Evolutionary conservation across 108 stramenopile species (phyloP).

Genomic region (Nannochloropsis salina): DNA sequence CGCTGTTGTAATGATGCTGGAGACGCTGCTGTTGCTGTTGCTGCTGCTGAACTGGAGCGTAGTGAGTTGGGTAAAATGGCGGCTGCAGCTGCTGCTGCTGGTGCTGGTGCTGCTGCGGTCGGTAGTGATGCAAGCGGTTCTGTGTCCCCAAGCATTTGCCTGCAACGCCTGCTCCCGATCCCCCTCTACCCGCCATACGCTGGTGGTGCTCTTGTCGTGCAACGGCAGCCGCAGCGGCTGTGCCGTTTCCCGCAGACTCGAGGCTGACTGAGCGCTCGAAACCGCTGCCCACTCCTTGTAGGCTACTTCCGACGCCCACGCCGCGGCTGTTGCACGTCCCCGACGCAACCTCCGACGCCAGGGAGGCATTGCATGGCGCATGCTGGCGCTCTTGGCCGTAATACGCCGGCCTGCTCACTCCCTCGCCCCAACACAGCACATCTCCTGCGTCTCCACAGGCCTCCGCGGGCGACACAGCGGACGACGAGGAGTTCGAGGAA

Average conservation of each 20-base stretch:
- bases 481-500: not conserved
- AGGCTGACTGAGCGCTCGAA: too few relatives aligned
- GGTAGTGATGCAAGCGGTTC: not conserved
- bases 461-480: not conserved
- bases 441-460: not conserved
- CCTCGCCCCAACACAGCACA: not conserved
- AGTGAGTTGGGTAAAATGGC: not conserved
- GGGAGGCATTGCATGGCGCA: too few relatives aligned
- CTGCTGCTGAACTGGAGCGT: not conserved
- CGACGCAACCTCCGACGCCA: too few relatives aligned
- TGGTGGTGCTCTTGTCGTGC: not conserved
- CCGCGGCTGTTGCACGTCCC: too few relatives aligned
- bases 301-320: too few relatives aligned
- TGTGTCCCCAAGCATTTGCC: not conserved
- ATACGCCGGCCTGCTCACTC: not conserved
- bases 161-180: constrained; percentile 16
- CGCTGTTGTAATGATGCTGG: not conserved
- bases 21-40: not conserved
- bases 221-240: constrained; percentile 20
- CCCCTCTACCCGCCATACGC: constrained; percentile 18
- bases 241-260: not conserved
- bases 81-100: not conserved
- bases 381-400: too few relatives aligned
- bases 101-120: constrained; percentile 18
- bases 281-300: too few relatives aligned